phyloP scores from a whole-genome alignment of 1,284 basidiomycete species.

The Ceratobasidium sp. region DNA sequence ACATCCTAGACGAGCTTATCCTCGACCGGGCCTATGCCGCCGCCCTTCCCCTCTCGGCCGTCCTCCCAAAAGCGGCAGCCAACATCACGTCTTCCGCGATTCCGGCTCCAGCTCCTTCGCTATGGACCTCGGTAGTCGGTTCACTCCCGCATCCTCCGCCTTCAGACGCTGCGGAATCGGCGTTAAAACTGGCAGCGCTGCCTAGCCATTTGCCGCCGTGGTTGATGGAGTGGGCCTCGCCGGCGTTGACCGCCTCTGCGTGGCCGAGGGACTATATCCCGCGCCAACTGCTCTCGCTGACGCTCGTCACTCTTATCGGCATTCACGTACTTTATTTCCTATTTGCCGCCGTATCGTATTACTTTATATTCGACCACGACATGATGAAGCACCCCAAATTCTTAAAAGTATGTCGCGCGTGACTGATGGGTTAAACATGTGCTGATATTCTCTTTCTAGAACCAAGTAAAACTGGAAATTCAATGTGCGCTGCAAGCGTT shows the following conservation, averaged over 20 bases:
- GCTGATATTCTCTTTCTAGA: conserved; percentile 47
- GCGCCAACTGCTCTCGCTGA: conserved; percentile 81
- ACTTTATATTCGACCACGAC: conserved; percentile 91
- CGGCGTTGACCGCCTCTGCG: conserved; percentile 59
- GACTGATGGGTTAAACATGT: conserved; percentile 63
- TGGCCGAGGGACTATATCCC: conserved; percentile 83
- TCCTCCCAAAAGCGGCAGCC: conserved; percentile 39
- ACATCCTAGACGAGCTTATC: conserved; percentile 72
- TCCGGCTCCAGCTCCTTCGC: conserved; percentile 47
- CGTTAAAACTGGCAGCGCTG: conserved; percentile 47
- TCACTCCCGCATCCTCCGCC: conserved; percentile 62
- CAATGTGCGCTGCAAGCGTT: conserved; percentile 77
- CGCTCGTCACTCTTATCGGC: conserved; percentile 78
- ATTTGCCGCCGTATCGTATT: conserved; percentile 85
- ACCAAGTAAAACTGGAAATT: conserved; percentile 79
- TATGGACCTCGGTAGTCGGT: conserved; percentile 56
- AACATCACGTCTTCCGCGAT: conserved; percentile 54
- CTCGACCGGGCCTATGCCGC: conserved; percentile 82
- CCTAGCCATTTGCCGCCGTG: conserved; percentile 13
- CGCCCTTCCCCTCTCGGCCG: conserved; percentile 69
- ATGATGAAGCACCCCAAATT: conserved; percentile 97
- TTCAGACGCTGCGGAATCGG: conserved; percentile 7
- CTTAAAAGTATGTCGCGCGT: conserved; percentile 60
- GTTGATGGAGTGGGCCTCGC: conserved; percentile 41
- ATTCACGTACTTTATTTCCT: conserved; percentile 86